Percentiles rank a stretch among this genome's conserved stretches.
These are phyloP conservation scores for Caryopteris hybrid DNA, from an alignment of 305 asterid species.

Conservation along the genomic window DNA sequence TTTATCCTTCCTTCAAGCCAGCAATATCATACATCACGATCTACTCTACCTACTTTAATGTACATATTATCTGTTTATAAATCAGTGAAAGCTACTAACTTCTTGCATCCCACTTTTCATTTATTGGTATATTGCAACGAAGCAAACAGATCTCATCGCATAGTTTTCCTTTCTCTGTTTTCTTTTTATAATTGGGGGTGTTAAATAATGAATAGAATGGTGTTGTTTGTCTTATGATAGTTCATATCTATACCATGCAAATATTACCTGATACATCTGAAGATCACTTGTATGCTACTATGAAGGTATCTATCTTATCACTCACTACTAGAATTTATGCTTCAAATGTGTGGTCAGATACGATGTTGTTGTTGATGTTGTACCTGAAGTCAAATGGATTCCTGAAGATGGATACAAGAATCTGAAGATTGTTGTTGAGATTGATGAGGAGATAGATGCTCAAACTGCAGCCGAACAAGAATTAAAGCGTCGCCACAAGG, in stretches of 20 bases:
- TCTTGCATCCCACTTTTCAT: background rate
- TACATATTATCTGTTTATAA: background rate
- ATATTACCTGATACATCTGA: slow-evolving; percentile 7
- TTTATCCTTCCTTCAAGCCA: background rate
- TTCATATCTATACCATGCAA: background rate
- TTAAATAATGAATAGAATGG: background rate
- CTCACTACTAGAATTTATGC: slow-evolving; percentile 12
- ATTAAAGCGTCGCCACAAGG: slow-evolving; percentile 70
- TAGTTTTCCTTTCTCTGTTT: background rate
- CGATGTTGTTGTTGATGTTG: slow-evolving; percentile 81
- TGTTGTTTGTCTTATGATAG: background rate
- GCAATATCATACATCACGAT: background rate
- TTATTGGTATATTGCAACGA: background rate
- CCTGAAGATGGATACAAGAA: slow-evolving; percentile 90
- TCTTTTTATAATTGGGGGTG: no score
- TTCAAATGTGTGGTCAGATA: slow-evolving; percentile 43
- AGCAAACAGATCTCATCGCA: background rate
- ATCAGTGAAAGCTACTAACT: background rate
- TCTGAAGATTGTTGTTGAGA: slow-evolving; percentile 79
- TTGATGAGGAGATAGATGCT: slow-evolving; percentile 82
- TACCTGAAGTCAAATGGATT: slow-evolving; percentile 80
- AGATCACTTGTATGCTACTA: slow-evolving; percentile 2
- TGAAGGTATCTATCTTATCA: slow-evolving; percentile 6
- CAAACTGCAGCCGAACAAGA: slow-evolving; percentile 73
- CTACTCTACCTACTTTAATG: background rate